Percentiles rank a stretch among this genome's conserved stretches.
phyloP scores from a whole-genome alignment of 2,329 filamentous ascomycete genomes.

The Hymenoscyphus albidus region DNA sequence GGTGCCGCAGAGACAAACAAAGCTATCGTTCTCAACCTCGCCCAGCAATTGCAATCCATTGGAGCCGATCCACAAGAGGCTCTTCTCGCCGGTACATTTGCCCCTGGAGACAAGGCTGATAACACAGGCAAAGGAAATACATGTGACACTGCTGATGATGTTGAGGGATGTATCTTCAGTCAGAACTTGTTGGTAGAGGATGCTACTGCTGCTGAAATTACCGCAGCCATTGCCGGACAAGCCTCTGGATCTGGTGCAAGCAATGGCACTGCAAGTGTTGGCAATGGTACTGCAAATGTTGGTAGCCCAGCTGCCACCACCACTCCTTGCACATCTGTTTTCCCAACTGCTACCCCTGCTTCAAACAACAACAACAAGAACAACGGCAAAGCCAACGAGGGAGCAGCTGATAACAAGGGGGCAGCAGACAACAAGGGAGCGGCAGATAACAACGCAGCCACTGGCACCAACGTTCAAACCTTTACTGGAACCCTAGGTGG shows the following conservation, averaged over 20 bases:
- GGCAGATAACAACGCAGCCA: neutral
- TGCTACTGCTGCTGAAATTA: constrained; percentile 49
- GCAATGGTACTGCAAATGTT: constrained; percentile 23
- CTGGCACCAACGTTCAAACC: constrained; percentile 37
- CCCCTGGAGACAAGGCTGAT: constrained; percentile 48
- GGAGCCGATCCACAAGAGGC: constrained; percentile 61
- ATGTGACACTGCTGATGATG: constrained; percentile 46
- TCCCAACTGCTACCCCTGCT: neutral
- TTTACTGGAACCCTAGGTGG: constrained; percentile 48
- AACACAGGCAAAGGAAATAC: constrained; percentile 47
- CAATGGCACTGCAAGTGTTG: constrained; percentile 9
- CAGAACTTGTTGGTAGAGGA: constrained; percentile 51
- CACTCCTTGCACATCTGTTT: neutral
- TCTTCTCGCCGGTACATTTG: constrained; percentile 58
- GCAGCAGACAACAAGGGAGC: no score
- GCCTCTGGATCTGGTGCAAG: constrained; percentile 11
- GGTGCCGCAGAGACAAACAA: constrained; percentile 57
- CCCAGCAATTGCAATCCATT: constrained; percentile 55
- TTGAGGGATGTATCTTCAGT: constrained; percentile 52
- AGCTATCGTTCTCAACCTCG: constrained; percentile 55
- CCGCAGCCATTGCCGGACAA: constrained; percentile 42
- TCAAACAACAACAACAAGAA: constrained; percentile 7
- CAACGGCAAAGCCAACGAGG: no score
- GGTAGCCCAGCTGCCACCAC: neutral
- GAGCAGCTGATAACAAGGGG: no score